phyloP scores from a whole-genome alignment of 768 basidiomycete species.

The Trametes cubensis region DNA sequence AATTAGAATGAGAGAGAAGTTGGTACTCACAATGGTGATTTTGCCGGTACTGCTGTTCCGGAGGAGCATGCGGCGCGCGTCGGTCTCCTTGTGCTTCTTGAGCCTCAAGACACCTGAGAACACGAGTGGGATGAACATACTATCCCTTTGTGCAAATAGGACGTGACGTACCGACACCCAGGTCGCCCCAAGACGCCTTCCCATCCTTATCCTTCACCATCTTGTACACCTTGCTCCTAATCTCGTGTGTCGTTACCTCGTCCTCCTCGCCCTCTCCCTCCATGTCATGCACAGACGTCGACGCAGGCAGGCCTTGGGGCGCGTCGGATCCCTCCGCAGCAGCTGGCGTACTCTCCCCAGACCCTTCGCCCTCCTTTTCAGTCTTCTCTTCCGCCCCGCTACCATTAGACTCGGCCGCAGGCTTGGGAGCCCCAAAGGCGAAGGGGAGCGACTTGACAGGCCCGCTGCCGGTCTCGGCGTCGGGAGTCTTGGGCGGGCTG shows the following conservation, averaged over 20 bases:
- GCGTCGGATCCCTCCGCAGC: conserved; percentile 15
- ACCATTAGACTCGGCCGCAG: not conserved
- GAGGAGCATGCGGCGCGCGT: conserved; percentile 61
- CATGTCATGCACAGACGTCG: conserved; percentile 48
- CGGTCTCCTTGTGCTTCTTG: conserved; percentile 72
- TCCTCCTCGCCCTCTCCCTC: conserved; percentile 84
- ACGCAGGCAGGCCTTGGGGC: conserved; percentile 26
- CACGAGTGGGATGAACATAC: not conserved
- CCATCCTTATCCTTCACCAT: conserved; percentile 53
- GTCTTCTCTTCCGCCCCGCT: conserved; percentile 19
- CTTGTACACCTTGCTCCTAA: conserved; percentile 65
- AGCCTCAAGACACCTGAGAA: conserved; percentile 64
- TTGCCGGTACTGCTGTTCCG: conserved; percentile 77
- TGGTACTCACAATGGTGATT: conserved; percentile 63
- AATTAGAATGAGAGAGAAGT: not conserved
- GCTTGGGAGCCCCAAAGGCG: conserved; percentile 16
- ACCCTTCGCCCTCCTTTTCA: conserved; percentile 27
- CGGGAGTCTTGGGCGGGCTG: conserved; percentile 39
- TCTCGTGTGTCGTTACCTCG: conserved; percentile 65
- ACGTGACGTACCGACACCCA: conserved; percentile 63
- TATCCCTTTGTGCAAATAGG: not conserved
- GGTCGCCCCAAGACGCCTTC: conserved; percentile 57
- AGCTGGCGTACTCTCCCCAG: conserved; percentile 31
- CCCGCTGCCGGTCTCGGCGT: conserved; percentile 17
- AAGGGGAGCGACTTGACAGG: conserved; percentile 24